A percentile compares a stretch with the other conserved stretches of the same genome.
phyloP scores from a whole-genome alignment of 371 early-diverging fungal species.

The Batrachochytrium dendrobatidis region DNA sequence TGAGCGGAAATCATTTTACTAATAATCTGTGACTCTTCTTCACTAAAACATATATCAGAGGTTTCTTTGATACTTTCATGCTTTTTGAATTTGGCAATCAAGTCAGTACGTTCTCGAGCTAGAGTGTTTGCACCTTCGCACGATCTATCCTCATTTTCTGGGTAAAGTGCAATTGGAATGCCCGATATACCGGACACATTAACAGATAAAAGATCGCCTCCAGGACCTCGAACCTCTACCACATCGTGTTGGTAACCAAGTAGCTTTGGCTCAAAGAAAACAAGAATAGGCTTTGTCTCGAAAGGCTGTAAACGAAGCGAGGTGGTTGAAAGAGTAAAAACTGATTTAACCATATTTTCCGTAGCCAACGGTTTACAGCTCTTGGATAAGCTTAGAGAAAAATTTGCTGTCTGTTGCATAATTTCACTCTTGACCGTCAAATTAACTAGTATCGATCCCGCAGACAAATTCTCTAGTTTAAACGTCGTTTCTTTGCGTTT shows the following conservation, averaged over 20 bases:
- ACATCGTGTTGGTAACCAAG: slow-evolving; percentile 38
- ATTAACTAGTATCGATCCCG: slow-evolving; percentile 13
- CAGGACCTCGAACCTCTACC: slow-evolving; percentile 41
- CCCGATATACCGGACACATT: slow-evolving; percentile 39
- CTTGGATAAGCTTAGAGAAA: slow-evolving; percentile 4
- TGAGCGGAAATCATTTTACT: slow-evolving; percentile 43
- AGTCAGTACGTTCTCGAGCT: slow-evolving; percentile 41
- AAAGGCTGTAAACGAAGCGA: slow-evolving; percentile 34
- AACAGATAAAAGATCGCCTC: slow-evolving; percentile 42
- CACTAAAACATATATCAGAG: slow-evolving; percentile 25
- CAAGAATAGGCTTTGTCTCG: slow-evolving; percentile 31
- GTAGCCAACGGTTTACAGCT: background rate
- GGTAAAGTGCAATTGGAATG: slow-evolving; percentile 46
- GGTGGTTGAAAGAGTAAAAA: slow-evolving; percentile 26
- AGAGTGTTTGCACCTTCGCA: slow-evolving; percentile 34
- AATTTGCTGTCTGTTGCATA: slow-evolving; percentile 11
- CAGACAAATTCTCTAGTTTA: slow-evolving; percentile 40
- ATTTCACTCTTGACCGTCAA: slow-evolving; percentile 29
- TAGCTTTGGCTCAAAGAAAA: slow-evolving; percentile 39
- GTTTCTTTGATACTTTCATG: slow-evolving; percentile 14
- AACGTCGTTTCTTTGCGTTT: slow-evolving; percentile 30
- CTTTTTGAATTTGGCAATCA: slow-evolving; percentile 39
- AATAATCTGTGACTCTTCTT: slow-evolving; percentile 34
- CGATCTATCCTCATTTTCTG: slow-evolving; percentile 38
- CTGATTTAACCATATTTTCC: slow-evolving; percentile 4